Percentiles rank a stretch among this genome's conserved stretches.
phyloP scores from a whole-genome alignment of 2,329 filamentous ascomycete species.

The Aspergillus amoenus region DNA sequence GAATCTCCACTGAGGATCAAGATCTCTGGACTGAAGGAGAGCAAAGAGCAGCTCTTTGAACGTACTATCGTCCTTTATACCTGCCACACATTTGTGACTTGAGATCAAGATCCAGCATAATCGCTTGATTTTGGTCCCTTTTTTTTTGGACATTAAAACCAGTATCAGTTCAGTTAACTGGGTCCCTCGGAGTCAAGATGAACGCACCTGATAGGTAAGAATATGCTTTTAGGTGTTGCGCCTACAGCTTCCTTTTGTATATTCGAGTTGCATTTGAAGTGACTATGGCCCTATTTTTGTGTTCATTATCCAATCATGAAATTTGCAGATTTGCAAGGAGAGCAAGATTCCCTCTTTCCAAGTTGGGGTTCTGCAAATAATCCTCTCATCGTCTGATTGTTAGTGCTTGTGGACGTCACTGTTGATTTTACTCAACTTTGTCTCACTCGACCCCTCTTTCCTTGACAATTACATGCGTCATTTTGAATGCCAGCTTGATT shows the following conservation, averaged over 20 bases:
- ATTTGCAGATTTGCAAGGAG: background rate
- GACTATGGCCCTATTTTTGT: background rate
- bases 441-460: background rate
- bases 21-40: background rate
- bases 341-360: background rate
- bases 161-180: background rate
- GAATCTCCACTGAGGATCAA: background rate
- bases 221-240: background rate
- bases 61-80: background rate
- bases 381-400: background rate
- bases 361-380: background rate
- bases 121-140: background rate
- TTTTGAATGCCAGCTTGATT: background rate
- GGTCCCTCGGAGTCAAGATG: slow-evolving; percentile 38
- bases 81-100: background rate
- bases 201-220: slow-evolving; percentile 49
- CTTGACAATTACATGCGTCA: background rate
- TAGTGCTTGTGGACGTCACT: background rate
- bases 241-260: background rate
- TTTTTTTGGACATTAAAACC: background rate
- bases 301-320: background rate
- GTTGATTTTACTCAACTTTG: background rate
- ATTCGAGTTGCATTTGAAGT: background rate
- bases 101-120: background rate
- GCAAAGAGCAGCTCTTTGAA: background rate